Evolutionary conservation across 2,329 filamentous ascomycete species (phyloP).

Genomic region (Apiospora aurea): DNA sequence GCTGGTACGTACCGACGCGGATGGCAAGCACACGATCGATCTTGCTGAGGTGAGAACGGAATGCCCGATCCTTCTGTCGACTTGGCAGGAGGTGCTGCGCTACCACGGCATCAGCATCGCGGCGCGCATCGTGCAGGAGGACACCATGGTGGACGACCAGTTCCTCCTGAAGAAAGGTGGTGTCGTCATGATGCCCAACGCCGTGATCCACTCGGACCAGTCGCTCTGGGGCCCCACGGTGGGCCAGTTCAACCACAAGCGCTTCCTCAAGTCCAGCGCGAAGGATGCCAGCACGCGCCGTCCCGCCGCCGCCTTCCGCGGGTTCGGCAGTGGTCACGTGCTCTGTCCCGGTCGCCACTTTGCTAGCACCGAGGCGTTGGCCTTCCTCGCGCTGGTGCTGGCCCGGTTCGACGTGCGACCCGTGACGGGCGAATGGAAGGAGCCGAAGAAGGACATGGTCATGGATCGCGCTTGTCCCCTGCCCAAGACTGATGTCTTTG

Average conservation of each 20-base stretch:
- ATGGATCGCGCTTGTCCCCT: conserved; percentile 31
- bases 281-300: conserved; percentile 20
- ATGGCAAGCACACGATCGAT: conserved; percentile 24
- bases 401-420: conserved; percentile 30
- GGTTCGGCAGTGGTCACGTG: conserved; percentile 30
- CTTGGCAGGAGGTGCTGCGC: conserved; percentile 31
- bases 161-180: conserved; percentile 33
- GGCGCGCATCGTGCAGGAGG: conserved; percentile 29
- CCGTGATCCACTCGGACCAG: conserved; percentile 28
- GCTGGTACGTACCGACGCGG: no score
- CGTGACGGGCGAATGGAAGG: conserved; percentile 27
- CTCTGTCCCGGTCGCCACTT: conserved; percentile 32
- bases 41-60: conserved; percentile 26
- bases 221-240: conserved; percentile 29
- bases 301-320: conserved; percentile 31
- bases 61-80: conserved; percentile 32
- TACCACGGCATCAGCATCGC: conserved; percentile 28
- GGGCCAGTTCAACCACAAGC: conserved; percentile 30
- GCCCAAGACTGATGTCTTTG: conserved; percentile 26
- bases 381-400: conserved; percentile 31
- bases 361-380: conserved; percentile 31
- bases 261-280: conserved; percentile 28
- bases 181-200: conserved; percentile 31
- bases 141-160: conserved; percentile 30
- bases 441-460: conserved; percentile 30